phyloP scores from a whole-genome alignment of 805 yeast genomes.

The Clavispora phyllophila region DNA sequence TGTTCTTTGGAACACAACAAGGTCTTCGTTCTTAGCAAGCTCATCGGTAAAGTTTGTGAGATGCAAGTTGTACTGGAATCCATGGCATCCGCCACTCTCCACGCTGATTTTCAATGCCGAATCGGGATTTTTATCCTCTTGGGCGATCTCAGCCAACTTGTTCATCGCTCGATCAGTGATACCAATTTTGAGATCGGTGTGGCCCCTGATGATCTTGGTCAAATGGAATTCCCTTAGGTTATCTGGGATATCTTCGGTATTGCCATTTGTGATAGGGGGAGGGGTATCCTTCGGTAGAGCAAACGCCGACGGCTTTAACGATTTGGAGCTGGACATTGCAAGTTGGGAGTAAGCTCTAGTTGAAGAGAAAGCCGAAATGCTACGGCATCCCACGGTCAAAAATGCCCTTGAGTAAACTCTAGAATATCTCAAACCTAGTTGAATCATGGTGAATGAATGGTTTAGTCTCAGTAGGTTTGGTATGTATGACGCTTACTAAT shows the following conservation, averaged over 20 bases:
- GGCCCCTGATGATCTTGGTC: slow-evolving; percentile 32
- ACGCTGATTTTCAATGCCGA: slow-evolving; percentile 71
- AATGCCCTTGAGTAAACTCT: neutral
- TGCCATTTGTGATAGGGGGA: neutral
- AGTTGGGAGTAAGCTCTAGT: neutral
- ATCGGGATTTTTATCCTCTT: slow-evolving; percentile 50
- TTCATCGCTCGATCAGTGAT: slow-evolving; percentile 44
- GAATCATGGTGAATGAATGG: neutral
- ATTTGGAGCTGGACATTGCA: slow-evolving; percentile 8
- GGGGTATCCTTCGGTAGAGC: slow-evolving; percentile 21
- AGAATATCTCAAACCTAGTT: neutral
- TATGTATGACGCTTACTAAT: slow-evolving; percentile 2
- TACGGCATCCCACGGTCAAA: neutral
- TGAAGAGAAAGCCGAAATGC: neutral
- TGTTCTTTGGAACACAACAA: slow-evolving; percentile 58
- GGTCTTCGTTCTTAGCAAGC: slow-evolving; percentile 23
- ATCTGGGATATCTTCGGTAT: neutral
- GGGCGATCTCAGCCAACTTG: slow-evolving; percentile 50
- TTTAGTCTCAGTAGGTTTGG: neutral
- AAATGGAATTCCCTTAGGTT: slow-evolving; percentile 26
- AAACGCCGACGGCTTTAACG: slow-evolving; percentile 26
- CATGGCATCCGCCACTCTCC: slow-evolving; percentile 98
- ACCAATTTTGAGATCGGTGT: slow-evolving; percentile 37
- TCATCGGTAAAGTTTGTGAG: slow-evolving; percentile 44
- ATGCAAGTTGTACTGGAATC: slow-evolving; percentile 82